phyloP scores from a whole-genome alignment of 1,139 yeast species.

The Suhomyces wounanorum region DNA sequence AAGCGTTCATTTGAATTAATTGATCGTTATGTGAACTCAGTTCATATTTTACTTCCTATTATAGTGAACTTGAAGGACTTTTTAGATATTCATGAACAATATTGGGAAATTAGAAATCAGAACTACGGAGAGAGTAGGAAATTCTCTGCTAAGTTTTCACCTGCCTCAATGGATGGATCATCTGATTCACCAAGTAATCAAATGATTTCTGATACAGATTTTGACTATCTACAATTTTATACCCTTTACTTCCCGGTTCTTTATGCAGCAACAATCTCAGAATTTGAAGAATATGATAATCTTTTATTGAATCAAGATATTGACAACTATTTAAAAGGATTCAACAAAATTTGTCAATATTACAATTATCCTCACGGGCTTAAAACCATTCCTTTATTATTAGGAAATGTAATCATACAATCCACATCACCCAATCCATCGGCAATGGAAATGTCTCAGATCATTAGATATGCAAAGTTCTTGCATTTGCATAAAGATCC shows the following conservation, averaged over 20 bases:
- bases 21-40: constrained; percentile 50
- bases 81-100: constrained; percentile 47
- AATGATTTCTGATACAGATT: constrained; percentile 17
- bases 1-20: constrained; percentile 53
- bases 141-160: constrained; percentile 1
- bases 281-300: constrained; percentile 55
- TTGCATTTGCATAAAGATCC: constrained; percentile 64
- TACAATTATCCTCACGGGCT: constrained; percentile 56
- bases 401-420: constrained; percentile 55
- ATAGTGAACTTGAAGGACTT: constrained; percentile 47
- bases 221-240: constrained; percentile 46
- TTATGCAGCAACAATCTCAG: constrained; percentile 56
- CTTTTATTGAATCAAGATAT: constrained; percentile 51
- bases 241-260: constrained; percentile 52
- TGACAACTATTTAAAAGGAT: constrained; percentile 47
- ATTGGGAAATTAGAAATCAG: constrained; percentile 42
- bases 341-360: constrained; percentile 51
- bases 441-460: constrained; percentile 51
- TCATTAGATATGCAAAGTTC: constrained; percentile 55
- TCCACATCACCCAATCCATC: constrained; percentile 61
- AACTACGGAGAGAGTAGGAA: constrained; percentile 4
- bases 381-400: constrained; percentile 46
- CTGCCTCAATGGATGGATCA: constrained; percentile 2
- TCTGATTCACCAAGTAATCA: neutral
- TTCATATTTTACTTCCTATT: constrained; percentile 56